Conservation (phyloP, 371 early-diverging fungal species). For the Syncephalastrum sp. region DNA sequence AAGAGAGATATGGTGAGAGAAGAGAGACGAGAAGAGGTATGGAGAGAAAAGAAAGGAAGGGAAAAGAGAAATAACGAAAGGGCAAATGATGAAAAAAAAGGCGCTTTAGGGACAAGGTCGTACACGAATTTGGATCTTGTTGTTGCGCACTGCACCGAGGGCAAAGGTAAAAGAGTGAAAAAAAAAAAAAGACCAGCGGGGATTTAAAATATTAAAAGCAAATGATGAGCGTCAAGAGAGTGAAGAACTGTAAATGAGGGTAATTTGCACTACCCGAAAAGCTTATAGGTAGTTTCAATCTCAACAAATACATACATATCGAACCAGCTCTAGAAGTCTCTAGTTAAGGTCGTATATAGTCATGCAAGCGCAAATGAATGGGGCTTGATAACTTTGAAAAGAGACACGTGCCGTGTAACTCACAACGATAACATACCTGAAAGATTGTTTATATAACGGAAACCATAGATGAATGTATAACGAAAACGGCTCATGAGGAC, state of each 20-base stretch:
- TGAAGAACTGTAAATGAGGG: background rate
- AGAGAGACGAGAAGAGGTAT: too few species aligned
- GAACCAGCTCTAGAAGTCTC: background rate
- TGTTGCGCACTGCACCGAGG: too few species aligned
- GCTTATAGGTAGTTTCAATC: too few species aligned
- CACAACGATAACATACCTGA: background rate
- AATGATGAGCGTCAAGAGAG: background rate
- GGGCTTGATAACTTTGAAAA: background rate
- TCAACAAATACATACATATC: background rate
- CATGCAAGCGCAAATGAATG: background rate
- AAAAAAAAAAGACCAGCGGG: background rate
- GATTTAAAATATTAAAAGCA: constrained; percentile 1
- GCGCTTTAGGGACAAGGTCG: background rate
- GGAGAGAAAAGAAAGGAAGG: too few species aligned
- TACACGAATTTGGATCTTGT: too few species aligned
- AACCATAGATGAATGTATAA: background rate
- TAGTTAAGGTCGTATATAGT: background rate
- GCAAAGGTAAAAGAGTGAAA: background rate
- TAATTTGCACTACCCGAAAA: constrained; percentile 1
- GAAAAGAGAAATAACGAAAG: background rate
- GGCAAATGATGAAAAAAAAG: constrained; percentile 5
- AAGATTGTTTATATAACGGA: background rate
- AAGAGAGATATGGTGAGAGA: too few species aligned
- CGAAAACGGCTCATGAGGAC: too few species aligned
- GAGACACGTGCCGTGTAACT: constrained; percentile 1